Evolutionary conservation across 1,139 yeast species (phyloP).

Genomic region (Magnusiomyces paraingens): DNA sequence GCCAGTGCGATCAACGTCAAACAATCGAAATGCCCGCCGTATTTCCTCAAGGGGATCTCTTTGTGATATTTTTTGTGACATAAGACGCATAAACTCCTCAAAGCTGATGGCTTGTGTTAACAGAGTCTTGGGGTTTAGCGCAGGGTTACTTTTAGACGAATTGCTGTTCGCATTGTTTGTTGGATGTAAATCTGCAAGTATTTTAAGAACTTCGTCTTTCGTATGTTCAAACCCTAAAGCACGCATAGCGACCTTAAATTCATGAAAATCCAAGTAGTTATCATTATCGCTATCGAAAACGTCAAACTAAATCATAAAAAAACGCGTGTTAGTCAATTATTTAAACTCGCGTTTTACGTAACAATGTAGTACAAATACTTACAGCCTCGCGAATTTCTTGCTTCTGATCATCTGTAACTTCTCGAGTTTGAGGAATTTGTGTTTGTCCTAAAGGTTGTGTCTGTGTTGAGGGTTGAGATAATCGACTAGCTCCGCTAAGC

Average conservation of each 20-base stretch:
- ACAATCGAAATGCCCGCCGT: constrained; percentile 78
- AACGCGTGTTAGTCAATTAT: no score
- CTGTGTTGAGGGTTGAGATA: no score
- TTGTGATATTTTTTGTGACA: constrained; percentile 69
- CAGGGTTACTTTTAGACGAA: neutral
- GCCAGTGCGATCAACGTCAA: constrained; percentile 87
- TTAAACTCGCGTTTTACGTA: neutral
- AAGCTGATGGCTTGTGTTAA: constrained; percentile 53
- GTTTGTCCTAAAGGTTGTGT: no score
- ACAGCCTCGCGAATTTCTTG: constrained; percentile 89
- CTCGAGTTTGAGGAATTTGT: constrained; percentile 28
- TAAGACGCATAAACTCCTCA: constrained; percentile 65
- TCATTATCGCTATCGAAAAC: constrained; percentile 91
- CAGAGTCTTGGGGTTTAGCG: no score
- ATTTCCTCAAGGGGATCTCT: constrained; percentile 94
- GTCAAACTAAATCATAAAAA: constrained; percentile 42
- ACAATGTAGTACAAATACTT: constrained; percentile 20
- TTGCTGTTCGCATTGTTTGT: constrained; percentile 55
- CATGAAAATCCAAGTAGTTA: constrained; percentile 87
- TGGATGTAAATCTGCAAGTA: constrained; percentile 36
- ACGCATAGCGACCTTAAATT: constrained; percentile 82
- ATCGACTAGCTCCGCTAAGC: no score
- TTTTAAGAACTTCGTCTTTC: constrained; percentile 72
- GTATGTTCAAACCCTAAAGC: constrained; percentile 88
- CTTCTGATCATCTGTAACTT: constrained; percentile 79